Evolutionary conservation across 768 basidiomycete genomes (phyloP).

Genomic region (Strobilomyces dryophilus): DNA sequence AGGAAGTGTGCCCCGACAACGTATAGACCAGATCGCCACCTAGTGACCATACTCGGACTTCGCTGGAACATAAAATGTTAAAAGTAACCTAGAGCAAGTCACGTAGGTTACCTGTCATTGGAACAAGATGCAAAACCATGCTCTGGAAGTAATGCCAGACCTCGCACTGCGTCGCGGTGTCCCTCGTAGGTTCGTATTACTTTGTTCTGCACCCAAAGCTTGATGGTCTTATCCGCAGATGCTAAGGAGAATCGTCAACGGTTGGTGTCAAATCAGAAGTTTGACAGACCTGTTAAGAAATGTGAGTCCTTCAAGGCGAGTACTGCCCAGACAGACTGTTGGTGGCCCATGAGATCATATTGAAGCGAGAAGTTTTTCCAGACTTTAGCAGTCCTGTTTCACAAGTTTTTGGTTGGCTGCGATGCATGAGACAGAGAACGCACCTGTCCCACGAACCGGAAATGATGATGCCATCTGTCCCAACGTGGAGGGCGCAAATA

Average conservation of each 20-base stretch:
- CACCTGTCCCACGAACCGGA: conserved; percentile 98
- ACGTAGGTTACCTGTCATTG: conserved; percentile 73
- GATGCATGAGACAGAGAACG: conserved; percentile 22
- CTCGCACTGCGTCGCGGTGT: conserved; percentile 90
- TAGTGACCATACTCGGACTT: conserved; percentile 90
- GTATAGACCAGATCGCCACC: conserved; percentile 73
- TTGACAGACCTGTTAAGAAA: conserved; percentile 72
- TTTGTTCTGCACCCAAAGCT: conserved; percentile 80
- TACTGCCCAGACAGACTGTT: conserved; percentile 94
- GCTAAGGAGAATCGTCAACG: conserved; percentile 40
- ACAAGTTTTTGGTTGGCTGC: neutral
- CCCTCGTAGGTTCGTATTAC: conserved; percentile 72
- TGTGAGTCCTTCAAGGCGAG: conserved; percentile 71
- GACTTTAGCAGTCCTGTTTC: conserved; percentile 82
- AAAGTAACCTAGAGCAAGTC: neutral
- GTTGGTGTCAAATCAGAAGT: neutral
- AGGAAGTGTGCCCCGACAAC: conserved; percentile 93
- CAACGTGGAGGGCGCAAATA: conserved; percentile 78
- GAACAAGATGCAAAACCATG: conserved; percentile 94
- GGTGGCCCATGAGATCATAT: conserved; percentile 78
- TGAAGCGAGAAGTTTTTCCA: conserved; percentile 77
- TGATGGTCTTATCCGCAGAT: conserved; percentile 94
- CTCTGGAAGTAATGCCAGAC: conserved; percentile 73
- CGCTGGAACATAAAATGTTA: conserved; percentile 42
- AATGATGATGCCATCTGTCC: conserved; percentile 68